These are phyloP conservation scores for Cystobasidiaceae sp. DNA, from an alignment of 1,284 basidiomycete species.

Conservation along the genomic window DNA sequence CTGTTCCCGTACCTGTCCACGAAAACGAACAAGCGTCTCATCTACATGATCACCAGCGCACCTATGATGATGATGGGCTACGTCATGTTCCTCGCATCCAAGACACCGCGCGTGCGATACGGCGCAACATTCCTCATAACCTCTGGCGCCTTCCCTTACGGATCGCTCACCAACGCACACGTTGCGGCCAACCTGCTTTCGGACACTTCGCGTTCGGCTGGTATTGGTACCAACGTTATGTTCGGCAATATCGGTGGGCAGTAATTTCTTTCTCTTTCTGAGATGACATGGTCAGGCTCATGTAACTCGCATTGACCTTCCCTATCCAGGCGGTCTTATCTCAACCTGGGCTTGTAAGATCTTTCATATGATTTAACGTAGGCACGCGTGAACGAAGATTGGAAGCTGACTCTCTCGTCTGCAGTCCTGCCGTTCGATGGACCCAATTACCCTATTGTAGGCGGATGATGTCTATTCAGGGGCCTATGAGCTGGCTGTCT, in stretches of 20 bases:
- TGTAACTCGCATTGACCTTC: neutral
- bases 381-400: neutral
- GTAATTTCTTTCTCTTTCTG: neutral
- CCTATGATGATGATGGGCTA: conserved; percentile 45
- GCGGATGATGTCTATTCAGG: neutral
- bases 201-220: conserved; percentile 42
- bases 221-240: conserved; percentile 43
- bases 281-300: neutral
- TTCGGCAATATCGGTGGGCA: conserved; percentile 41
- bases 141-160: conserved; percentile 44
- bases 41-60: conserved; percentile 41
- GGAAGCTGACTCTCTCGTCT: neutral
- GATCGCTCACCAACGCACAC: conserved; percentile 33
- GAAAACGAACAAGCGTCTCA: conserved; percentile 43
- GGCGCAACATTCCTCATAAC: conserved; percentile 43
- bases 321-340: conserved; percentile 38
- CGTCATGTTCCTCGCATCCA: conserved; percentile 40
- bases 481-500: neutral
- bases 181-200: conserved; percentile 41
- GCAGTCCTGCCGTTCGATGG: conserved; percentile 31
- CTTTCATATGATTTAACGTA: neutral
- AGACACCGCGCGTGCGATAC: conserved; percentile 40
- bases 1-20: conserved; percentile 40
- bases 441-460: neutral
- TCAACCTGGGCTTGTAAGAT: conserved; percentile 40